Base-by-base conservation (phyloP, 345 rosid genomes). In the Eutrema japonicum region DNA sequence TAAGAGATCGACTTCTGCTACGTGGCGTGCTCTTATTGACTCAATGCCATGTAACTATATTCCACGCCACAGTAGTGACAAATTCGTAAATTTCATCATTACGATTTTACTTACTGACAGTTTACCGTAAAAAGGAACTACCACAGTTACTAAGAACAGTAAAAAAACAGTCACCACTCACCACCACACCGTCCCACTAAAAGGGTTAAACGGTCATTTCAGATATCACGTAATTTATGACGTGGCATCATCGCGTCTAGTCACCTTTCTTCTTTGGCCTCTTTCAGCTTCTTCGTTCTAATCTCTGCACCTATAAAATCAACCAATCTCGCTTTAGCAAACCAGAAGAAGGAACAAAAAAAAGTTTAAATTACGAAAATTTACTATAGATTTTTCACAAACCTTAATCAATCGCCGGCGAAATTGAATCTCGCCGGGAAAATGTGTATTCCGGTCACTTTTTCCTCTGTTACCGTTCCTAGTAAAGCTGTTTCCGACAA, bases 401-500 rank as follows among this genome's bases (percentile, higher is more conserved):
- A 52, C 26, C 59, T 40, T 51, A n/a, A 30, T 10, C 53, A 40
- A 18, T 50, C 18, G 74, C 79, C 68, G 81, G 80, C 74, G 73
- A 57, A 22, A 6, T n/a, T 27, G 36, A 42, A 29, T 46, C 54
- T 73, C 41, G 74, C 86, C 86, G 87, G 82, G 43, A 72, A 74
- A 72, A 75, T 90, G 96, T 60, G 66, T 64, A 50, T 71, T 76
- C 87, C 82, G 85, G 75, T 72, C 53, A 51, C 35, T 14, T 12
- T 51, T 4, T 62, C 57, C 45, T 73, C 77, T 36, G 11, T 49
- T 9, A 71, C 76, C 10, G 40, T 71, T 51, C 72, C 65, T 78
- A 81, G 76, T 84, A 80, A 54, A 77, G 80, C 70, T 45, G 74
- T 84, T 72, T 83, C 87, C 63, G 85, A 83, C 82, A 87, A 88